Evolutionary conservation across 2,329 filamentous ascomycete species (phyloP), one percentile per base, ranked within the genome.

Genomic region (Trichoderma harzianum): DNA sequence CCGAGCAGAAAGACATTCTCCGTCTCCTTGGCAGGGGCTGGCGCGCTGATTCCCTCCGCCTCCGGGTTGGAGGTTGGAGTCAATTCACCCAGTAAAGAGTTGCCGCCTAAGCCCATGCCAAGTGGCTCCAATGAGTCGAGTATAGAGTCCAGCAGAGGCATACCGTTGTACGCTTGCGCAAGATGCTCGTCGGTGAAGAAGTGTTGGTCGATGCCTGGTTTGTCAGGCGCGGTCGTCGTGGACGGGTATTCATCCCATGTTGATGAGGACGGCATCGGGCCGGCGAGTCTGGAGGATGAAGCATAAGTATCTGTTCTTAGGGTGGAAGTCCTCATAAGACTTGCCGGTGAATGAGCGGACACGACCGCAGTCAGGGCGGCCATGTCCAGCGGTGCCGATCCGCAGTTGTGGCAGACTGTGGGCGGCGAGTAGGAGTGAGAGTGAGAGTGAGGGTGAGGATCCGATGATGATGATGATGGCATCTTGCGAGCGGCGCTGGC

Each of bases 241-340:
- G 36, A 18, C 7, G 39, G 26, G 57, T 26, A 32, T 5, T 69
- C 66, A 69, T 30, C 66, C 66, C 66, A 51, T 62, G 21, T 10
- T 69, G 66, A 36, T 30, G 66, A 53, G 32, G 65, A 68, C 30
- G 21, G 53, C 51, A 18, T 32, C 53, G 57, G 66, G 66, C 66
- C 47, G 55, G 34, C 66, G 66, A 47, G 66, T 62, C 66, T 69
- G 60, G 39, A 62, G 39, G 57, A 69, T 34, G 60, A 32, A 24
- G 57, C 57, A 69, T 69, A 16, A 69, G 66, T 36, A 69, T 61
- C 66, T 69, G 39, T 69, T 69, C 66, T 43, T 34, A 51, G 57
- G 32, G 26, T 21, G 32, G 28, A 26, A 69, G 66, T 61, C 66
- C 57, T 36, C 66, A 53, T 28, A 53, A 53, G 66, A 69, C 66